phyloP scores from a whole-genome alignment of 345 rosid species.

The Populus tremula region DNA sequence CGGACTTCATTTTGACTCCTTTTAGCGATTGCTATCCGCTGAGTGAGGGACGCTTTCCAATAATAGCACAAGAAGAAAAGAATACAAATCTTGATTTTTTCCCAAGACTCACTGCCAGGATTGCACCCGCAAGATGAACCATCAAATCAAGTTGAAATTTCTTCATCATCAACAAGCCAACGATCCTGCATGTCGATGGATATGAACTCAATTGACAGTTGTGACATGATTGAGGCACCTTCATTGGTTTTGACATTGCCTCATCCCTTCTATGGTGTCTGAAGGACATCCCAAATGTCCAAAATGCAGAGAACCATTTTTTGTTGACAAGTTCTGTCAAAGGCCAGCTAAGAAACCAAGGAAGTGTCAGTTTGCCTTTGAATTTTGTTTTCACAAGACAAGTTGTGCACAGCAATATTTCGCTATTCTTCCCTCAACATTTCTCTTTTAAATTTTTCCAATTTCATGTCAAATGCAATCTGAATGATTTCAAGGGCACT shows the following conservation, averaged over 20 bases:
- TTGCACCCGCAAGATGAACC: not conserved
- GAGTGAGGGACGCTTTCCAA: not conserved
- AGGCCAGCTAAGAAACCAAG: not conserved
- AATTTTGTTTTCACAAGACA: not conserved
- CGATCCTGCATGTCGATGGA: conserved; percentile 12
- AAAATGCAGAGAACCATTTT: conserved; percentile 17
- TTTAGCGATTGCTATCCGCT: no score
- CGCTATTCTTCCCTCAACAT: not conserved
- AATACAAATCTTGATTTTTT: conserved; percentile 9
- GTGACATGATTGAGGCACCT: not conserved
- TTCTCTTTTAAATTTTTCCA: no score
- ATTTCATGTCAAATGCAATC: no score
- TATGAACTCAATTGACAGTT: not conserved
- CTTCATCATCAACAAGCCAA: conserved; percentile 6
- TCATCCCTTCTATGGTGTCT: conserved; percentile 24
- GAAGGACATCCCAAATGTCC: conserved; percentile 32
- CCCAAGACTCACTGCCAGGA: conserved; percentile 15
- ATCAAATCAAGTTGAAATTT: not conserved
- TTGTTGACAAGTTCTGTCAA: conserved; percentile 19
- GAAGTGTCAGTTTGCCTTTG: not conserved
- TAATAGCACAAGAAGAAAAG: not conserved
- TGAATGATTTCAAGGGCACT: no score
- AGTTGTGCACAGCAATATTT: not conserved
- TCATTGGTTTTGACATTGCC: conserved; percentile 29
- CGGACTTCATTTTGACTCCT: no score